Conservation (phyloP, 176 grass and related monocot species). For the Panicum miliaceum region DNA sequence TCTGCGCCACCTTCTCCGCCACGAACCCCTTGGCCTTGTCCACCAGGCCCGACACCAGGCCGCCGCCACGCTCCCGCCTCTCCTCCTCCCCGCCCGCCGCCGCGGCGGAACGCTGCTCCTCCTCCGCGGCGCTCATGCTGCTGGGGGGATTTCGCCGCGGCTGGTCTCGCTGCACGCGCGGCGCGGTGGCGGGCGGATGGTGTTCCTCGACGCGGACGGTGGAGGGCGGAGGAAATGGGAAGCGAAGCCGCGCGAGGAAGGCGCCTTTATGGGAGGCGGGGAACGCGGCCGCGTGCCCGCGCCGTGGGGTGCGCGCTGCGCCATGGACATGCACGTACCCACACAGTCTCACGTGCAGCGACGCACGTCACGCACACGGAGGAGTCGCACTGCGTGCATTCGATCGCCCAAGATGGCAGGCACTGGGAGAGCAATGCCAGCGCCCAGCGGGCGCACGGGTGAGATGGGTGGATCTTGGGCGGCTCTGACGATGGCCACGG, state of each 20-base stretch:
- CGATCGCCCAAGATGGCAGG: background rate
- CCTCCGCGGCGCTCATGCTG: conserved; percentile 31
- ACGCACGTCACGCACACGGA: background rate
- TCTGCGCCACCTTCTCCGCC: conserved; percentile 73
- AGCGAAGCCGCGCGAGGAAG: background rate
- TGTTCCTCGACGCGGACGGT: too few relatives aligned
- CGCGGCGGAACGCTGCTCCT: background rate
- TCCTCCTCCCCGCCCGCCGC: conserved; percentile 15
- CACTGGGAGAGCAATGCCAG: background rate
- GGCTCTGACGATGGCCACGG: background rate
- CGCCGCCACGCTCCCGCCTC: background rate
- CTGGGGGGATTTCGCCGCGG: background rate
- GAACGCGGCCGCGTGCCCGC: background rate
- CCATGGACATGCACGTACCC: background rate
- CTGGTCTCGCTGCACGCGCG: background rate
- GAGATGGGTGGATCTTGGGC: background rate
- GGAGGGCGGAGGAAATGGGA: background rate
- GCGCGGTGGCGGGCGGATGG: too few relatives aligned
- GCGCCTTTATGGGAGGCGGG: background rate
- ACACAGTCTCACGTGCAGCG: background rate
- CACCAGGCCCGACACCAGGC: conserved; percentile 43
- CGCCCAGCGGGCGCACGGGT: background rate
- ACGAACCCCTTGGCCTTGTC: conserved; percentile 96
- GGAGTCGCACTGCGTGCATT: background rate
- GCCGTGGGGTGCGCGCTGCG: background rate